These are phyloP conservation scores for Hagleromyces aurorensis DNA, from an alignment of 805 yeast genomes.

Conservation along the genomic window DNA sequence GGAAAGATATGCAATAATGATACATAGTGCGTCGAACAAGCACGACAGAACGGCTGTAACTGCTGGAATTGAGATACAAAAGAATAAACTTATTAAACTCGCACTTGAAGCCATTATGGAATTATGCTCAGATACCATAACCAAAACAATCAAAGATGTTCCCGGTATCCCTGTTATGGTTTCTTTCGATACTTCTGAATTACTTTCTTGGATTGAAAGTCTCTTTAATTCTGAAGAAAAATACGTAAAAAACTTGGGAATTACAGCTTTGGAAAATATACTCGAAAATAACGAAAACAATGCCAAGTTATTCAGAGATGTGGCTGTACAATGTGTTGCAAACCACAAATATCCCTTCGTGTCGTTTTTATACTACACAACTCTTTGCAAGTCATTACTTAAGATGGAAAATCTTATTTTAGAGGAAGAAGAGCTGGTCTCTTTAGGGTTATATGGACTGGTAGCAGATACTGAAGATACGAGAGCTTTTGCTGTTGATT, in stretches of 20 bases:
- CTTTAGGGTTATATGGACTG: slow-evolving; percentile 68
- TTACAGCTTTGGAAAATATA: slow-evolving; percentile 61
- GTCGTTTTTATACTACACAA: slow-evolving; percentile 61
- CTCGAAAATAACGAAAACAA: slow-evolving; percentile 52
- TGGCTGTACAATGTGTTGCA: slow-evolving; percentile 64
- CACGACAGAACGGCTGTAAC: slow-evolving; percentile 52
- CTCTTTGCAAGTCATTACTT: slow-evolving; percentile 58
- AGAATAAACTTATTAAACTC: slow-evolving; percentile 57
- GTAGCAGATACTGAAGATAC: slow-evolving; percentile 66
- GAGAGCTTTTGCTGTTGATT: slow-evolving; percentile 61
- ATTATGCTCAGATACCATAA: slow-evolving; percentile 66
- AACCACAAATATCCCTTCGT: slow-evolving; percentile 43
- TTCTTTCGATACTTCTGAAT: slow-evolving; percentile 61
- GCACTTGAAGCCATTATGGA: slow-evolving; percentile 81
- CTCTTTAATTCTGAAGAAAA: slow-evolving; percentile 54
- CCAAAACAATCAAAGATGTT: slow-evolving; percentile 32
- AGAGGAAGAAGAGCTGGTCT: slow-evolving; percentile 57
- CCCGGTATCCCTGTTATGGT: slow-evolving; percentile 36
- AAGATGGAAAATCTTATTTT: slow-evolving; percentile 41
- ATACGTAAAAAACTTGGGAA: slow-evolving; percentile 53
- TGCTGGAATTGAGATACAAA: slow-evolving; percentile 67
- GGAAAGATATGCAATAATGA: slow-evolving; percentile 57
- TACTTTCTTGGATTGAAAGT: slow-evolving; percentile 76
- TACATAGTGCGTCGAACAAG: slow-evolving; percentile 34
- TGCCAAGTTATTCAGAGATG: slow-evolving; percentile 44